These are phyloP conservation scores for Juglanconis oblonga DNA, from an alignment of 2,329 filamentous ascomycete genomes.

Conservation along the genomic window DNA sequence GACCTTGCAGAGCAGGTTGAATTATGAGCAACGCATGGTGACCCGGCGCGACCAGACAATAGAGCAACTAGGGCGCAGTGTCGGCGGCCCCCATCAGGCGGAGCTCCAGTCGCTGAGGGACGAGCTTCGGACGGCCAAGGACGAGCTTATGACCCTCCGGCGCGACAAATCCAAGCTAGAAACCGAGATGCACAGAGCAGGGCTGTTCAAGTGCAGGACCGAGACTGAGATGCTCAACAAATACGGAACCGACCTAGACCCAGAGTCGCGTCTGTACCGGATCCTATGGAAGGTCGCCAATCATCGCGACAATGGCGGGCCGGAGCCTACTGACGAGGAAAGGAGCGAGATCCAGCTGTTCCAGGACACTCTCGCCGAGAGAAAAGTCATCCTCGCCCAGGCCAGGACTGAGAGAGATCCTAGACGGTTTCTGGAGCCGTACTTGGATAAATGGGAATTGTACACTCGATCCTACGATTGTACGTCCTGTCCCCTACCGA, in stretches of 20 bases:
- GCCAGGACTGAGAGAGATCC: neutral
- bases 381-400: neutral
- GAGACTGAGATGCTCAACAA: neutral
- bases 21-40: no score
- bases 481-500: neutral
- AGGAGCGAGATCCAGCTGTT: neutral
- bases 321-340: neutral
- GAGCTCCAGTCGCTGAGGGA: no score
- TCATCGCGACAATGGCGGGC: neutral
- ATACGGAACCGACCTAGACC: neutral
- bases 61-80: no score
- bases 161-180: neutral
- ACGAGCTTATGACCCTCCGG: neutral
- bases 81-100: no score
- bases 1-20: no score
- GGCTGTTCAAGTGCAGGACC: neutral
- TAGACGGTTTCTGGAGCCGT: neutral
- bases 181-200: neutral
- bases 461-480: neutral
- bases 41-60: no score
- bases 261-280: neutral
- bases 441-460: neutral
- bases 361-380: neutral
- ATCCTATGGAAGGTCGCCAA: neutral
- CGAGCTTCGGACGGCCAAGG: no score